Percentiles rank a stretch among this genome's conserved stretches.
These are phyloP conservation scores for Citrus inodora DNA, from an alignment of 345 rosid genomes.

Conservation along the genomic window DNA sequence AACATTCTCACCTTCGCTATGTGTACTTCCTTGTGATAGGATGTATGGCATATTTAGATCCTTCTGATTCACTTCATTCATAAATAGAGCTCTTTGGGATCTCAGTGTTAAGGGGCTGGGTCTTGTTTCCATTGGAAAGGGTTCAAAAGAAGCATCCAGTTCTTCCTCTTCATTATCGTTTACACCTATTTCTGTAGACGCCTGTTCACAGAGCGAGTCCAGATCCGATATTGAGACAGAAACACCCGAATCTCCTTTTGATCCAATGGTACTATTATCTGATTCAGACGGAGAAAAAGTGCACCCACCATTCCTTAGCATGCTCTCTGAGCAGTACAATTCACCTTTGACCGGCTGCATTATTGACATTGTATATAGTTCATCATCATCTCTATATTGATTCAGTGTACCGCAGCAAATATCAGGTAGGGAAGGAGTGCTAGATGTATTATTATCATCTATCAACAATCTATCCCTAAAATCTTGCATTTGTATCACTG, in stretches of 20 bases:
- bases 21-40: conserved; percentile 20
- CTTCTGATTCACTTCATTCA: conserved; percentile 13
- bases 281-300: conserved; percentile 13
- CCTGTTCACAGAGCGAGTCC: conserved; percentile 15
- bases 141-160: conserved; percentile 9
- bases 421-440: conserved; percentile 20
- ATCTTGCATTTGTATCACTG: conserved; percentile 14
- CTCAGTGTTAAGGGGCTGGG: conserved; percentile 11
- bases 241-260: conserved; percentile 23
- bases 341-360: conserved; percentile 15
- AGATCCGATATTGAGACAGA: conserved; percentile 18
- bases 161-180: conserved; percentile 22
- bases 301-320: neutral
- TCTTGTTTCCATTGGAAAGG: conserved; percentile 8
- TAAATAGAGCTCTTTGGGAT: conserved; percentile 36
- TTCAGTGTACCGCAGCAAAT: conserved; percentile 14
- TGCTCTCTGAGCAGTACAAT: conserved; percentile 7
- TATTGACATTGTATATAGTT: neutral
- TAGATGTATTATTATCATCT: conserved; percentile 15
- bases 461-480: conserved; percentile 7
- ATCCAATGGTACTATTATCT: conserved; percentile 2
- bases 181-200: conserved; percentile 8
- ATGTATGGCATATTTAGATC: conserved; percentile 9
- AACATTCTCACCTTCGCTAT: conserved; percentile 37
- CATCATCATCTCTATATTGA: conserved; percentile 18